These are phyloP conservation scores for Homolaphlyctis polyrhiza DNA, from an alignment of 371 early-diverging fungal species.

Conservation along the genomic window DNA sequence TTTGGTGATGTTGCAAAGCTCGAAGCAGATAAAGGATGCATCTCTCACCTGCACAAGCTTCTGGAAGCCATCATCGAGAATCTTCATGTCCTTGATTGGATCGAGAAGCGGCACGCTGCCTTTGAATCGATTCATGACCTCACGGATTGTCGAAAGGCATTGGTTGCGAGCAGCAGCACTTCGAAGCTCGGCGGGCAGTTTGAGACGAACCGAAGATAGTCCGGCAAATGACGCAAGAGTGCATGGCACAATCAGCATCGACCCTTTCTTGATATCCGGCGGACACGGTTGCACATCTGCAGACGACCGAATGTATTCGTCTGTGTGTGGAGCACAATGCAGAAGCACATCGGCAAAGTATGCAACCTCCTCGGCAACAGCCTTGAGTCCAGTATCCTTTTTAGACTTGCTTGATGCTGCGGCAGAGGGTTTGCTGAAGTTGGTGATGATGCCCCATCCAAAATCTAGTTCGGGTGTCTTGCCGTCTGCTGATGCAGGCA, in stretches of 20 bases:
- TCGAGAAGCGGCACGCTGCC: conserved; percentile 78
- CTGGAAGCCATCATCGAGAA: conserved; percentile 73
- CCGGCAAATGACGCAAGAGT: conserved; percentile 66
- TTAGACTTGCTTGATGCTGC: conserved; percentile 25
- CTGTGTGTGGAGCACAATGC: conserved; percentile 62
- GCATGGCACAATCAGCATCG: conserved; percentile 60
- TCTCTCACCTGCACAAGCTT: conserved; percentile 58
- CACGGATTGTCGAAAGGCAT: conserved; percentile 62
- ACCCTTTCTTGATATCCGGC: conserved; percentile 22
- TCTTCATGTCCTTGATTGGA: conserved; percentile 85
- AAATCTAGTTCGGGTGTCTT: conserved; percentile 55
- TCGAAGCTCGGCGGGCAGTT: conserved; percentile 68
- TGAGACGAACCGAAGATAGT: conserved; percentile 70
- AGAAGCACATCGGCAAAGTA: conserved; percentile 83
- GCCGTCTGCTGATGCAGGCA: conserved; percentile 8
- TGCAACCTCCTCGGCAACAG: conserved; percentile 31
- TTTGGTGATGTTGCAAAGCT: neutral
- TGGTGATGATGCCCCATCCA: conserved; percentile 89
- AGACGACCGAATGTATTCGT: conserved; percentile 38
- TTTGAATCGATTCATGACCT: conserved; percentile 70
- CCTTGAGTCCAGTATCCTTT: conserved; percentile 17
- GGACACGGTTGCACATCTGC: conserved; percentile 23
- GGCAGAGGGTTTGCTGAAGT: conserved; percentile 42
- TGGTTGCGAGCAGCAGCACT: conserved; percentile 53
- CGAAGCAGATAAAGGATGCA: neutral